Base-by-base conservation (phyloP, 106 monocot species). In the Platanthera guangdongensis region DNA sequence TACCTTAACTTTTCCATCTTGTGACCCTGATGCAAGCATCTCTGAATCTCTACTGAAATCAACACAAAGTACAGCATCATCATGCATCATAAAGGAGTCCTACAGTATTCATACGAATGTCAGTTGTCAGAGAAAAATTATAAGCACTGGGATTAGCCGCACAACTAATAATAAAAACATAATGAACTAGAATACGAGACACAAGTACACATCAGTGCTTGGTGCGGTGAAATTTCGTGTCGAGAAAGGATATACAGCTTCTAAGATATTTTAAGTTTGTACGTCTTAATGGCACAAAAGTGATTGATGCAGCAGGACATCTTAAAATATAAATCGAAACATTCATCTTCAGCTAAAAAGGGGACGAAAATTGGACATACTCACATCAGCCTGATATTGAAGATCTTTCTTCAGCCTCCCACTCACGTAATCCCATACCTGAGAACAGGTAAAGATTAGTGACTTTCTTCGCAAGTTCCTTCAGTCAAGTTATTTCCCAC, bases 311-410 rank as follows among this genome's bases (percentile, higher is more conserved):
- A 63, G 62, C 62, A 25, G 21, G 25, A 7, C 22, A 62, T 9
- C 18, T 63, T 30, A 32, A 65, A 65, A 11, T 30, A 65, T 65
- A 28, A 19, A 65, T 65, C 8, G 32, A 32, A 11, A 32, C 32
- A 30, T 10, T 65, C 32, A 65, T 11, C 0, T 0, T 65, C 59
- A 9, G 19, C 12, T 10, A 30, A 12, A 65, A 65, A 65, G 4
- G 2, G 10, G 65, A 65, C 32, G 32, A 65, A 65, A 19, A 65
- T 65, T 65, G 65, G 6, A 32, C 5, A 47, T 59, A 83, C 89
- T 86, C 74, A 97, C 97, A 88, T 97, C 97, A 84, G 97, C 97
- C 75, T 97, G 97, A 82, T 97, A 97, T n/a, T 94, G 97, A 51
- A 97, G 97, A 86, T 97, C 97, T 81, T 97, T 97, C 74, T 97